Evolutionary conservation across 306 rosid species (phyloP), one percentile per base, ranked within the genome.

Genomic region (Acacia confusa): DNA sequence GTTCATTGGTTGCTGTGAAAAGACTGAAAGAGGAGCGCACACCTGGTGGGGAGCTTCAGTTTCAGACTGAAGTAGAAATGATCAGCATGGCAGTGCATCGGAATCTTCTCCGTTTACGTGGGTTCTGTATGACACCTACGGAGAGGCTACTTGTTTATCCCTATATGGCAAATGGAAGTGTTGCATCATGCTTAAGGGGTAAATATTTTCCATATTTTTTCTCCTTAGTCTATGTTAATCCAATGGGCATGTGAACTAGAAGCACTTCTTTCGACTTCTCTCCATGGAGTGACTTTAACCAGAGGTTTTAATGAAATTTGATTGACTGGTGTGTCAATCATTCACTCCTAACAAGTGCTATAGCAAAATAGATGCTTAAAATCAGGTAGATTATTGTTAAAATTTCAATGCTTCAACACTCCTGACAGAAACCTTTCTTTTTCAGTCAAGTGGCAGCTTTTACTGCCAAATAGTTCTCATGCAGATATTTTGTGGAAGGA

Each of bases 51-150:
- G 99, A 95, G 89, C 91, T 95, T 87, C 99, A 95, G 85, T 95
- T 95, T 92, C 99, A 95, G 84, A 95, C 99, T 38, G 99, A 95
- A 89, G 99, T 95, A 32, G 98, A 95, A 94, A 95, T 95, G 99
- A 96, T 96, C 75, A 96, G 99, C 88, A 92, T 96, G 98, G 99
- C 98, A 34, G 99, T 96, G 82, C 99, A 96, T 87, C 94, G 99
- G 72, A 96, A 96, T 82, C 98, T 93, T 77, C 97, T 96, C 66
- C 91, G 98, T 19, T 79, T 96, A 72, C 98, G 97, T 22, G 98
- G 99, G 8, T 96, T 96, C 80, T 96, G 98, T 83, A 96, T 96
- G 99, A 96, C 99, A 58, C 99, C 99, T 61, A 93, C 99, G 0
- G 99, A 96, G 83, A 90, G 99, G 71, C 84, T 96, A 66, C 99